Evolutionary conservation across 768 basidiomycete genomes (phyloP).

Genomic region (Suillus placidus): DNA sequence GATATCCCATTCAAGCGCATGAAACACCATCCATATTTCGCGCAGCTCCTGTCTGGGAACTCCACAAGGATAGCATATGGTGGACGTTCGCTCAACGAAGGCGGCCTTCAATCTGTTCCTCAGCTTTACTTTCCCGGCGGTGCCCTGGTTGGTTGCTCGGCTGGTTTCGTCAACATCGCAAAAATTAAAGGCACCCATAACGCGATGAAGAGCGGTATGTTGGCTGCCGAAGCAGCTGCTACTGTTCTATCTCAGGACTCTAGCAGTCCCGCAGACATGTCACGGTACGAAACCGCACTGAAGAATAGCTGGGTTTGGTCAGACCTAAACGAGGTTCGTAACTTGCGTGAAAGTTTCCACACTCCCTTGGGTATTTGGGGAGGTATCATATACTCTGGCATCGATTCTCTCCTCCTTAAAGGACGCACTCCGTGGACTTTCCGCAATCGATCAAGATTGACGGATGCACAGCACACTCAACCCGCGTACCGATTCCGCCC

Average conservation of each 20-base stretch:
- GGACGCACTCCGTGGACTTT: conserved; percentile 95
- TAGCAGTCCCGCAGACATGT: conserved; percentile 57
- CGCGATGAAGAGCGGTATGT: conserved; percentile 98
- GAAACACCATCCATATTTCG: conserved; percentile 96
- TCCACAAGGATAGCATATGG: conserved; percentile 86
- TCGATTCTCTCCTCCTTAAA: conserved; percentile 83
- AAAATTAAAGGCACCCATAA: conserved; percentile 99
- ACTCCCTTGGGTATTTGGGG: conserved; percentile 81
- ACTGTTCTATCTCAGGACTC: conserved; percentile 48
- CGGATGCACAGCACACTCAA: conserved; percentile 74
- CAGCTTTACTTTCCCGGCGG: conserved; percentile 90
- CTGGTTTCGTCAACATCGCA: conserved; percentile 93
- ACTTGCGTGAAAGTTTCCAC: conserved; percentile 88
- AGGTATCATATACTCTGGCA: conserved; percentile 84
- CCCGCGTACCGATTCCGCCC: conserved; percentile 66
- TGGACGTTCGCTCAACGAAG: conserved; percentile 88
- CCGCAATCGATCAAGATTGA: conserved; percentile 53
- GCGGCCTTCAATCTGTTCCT: conserved; percentile 91
- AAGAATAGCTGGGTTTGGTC: conserved; percentile 81
- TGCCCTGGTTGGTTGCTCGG: conserved; percentile 92
- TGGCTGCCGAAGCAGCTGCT: conserved; percentile 89
- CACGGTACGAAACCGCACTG: conserved; percentile 68
- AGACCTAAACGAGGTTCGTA: conserved; percentile 89
- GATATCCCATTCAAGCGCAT: conserved; percentile 55
- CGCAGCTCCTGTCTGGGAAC: conserved; percentile 72